These are phyloP conservation scores for Geoglossum cookeanum DNA, from an alignment of 2,329 filamentous ascomycete species.

Conservation along the genomic window DNA sequence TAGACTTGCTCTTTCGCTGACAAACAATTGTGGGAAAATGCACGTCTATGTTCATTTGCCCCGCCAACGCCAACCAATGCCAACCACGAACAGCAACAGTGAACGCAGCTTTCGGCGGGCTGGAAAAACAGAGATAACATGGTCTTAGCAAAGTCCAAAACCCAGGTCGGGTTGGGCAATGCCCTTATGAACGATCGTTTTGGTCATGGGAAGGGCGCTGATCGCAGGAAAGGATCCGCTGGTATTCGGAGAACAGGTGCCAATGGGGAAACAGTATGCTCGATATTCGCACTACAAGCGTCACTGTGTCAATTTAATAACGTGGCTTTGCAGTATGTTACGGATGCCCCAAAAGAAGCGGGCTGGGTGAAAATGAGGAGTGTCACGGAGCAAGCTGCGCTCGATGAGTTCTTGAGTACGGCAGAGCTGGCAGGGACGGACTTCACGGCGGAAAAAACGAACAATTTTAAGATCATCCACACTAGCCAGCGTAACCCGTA, in stretches of 20 bases:
- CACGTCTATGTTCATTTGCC: neutral
- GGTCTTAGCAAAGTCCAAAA: conserved; percentile 84
- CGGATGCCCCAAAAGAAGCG: conserved; percentile 76
- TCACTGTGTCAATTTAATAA: neutral
- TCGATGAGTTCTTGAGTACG: conserved; percentile 91
- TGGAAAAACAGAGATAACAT: conserved; percentile 25
- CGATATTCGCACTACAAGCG: neutral
- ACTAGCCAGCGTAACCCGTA: conserved; percentile 92
- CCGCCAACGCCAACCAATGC: neutral
- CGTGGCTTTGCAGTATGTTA: conserved; percentile 47
- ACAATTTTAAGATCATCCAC: conserved; percentile 97
- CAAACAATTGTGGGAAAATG: neutral
- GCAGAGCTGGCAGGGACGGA: conserved; percentile 96
- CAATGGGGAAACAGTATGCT: conserved; percentile 51
- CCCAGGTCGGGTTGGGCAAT: conserved; percentile 85
- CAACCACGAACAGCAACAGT: neutral
- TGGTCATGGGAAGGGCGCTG: conserved; percentile 71
- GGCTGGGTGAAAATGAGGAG: conserved; percentile 99
- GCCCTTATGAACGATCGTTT: conserved; percentile 98
- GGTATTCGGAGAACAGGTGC: conserved; percentile 53
- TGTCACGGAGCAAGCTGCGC: conserved; percentile 86
- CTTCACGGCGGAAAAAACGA: conserved; percentile 97
- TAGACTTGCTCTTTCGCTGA: neutral
- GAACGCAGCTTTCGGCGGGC: neutral
- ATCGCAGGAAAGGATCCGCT: conserved; percentile 53